Percentiles rank a stretch among this genome's conserved stretches.
These are phyloP conservation scores for Aegilops sharonensis DNA, from an alignment of 176 grass and related monocot genomes.

Conservation along the genomic window DNA sequence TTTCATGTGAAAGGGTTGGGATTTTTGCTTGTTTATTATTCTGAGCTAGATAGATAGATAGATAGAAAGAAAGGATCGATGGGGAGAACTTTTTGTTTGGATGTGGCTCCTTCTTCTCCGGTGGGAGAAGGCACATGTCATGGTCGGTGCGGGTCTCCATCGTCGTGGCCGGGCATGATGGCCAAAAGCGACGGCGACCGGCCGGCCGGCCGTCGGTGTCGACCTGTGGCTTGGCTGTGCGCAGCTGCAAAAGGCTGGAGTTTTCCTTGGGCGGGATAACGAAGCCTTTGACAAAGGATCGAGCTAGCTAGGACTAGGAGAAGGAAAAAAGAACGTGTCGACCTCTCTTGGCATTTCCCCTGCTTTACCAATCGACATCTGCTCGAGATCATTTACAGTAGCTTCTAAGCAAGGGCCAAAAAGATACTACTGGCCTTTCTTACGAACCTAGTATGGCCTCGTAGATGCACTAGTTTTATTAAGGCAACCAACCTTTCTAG, in stretches of 20 bases:
- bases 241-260: neutral
- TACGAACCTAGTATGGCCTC: neutral
- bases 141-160: constrained; percentile 35
- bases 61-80: neutral
- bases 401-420: neutral
- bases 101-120: constrained; percentile 23
- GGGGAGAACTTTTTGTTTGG: neutral
- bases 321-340: neutral
- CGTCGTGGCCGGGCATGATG: constrained; percentile 15
- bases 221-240: neutral
- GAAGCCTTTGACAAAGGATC: constrained; percentile 14
- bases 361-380: neutral
- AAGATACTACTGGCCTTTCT: neutral
- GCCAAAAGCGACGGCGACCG: constrained; percentile 21
- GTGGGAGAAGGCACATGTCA: constrained; percentile 36
- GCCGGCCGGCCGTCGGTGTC: neutral
- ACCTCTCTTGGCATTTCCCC: neutral
- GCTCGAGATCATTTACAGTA: neutral
- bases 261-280: constrained; percentile 14
- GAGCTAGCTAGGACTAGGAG: neutral
- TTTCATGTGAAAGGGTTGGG: neutral
- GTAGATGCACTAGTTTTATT: too few relatives aligned
- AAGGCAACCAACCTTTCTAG: too few relatives aligned
- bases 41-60: too few relatives aligned
- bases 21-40: neutral